Evolutionary conservation across 2,329 filamentous ascomycete genomes (phyloP), one percentile per base, ranked within the genome.

Genomic region (Alternaria sp.): DNA sequence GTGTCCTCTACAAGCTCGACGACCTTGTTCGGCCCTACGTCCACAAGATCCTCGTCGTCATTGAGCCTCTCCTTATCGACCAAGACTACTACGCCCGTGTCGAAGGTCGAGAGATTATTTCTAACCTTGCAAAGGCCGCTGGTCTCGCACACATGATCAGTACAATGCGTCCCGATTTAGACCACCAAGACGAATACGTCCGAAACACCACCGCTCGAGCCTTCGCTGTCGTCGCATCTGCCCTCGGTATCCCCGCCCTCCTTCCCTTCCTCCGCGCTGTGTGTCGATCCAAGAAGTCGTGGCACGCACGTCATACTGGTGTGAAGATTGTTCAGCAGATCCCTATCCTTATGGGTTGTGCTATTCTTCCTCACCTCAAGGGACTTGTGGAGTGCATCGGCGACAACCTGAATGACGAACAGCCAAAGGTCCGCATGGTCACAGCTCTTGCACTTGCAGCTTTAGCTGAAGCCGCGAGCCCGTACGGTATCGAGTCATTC

Each of bases 291-390:
- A 98, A 98, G 83, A 99, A 99, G 82, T 98, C 96, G 60, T 99
- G 96, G 96, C 94, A 98, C 79, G 96, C 96, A 57, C 88, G 96
- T 66, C 96, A 99, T 79, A 99, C 96, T 3, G 96, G 96, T 83
- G 96, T 99, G 69, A 99, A 99, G 85, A 99, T 99, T 77, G 92
- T 99, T 15, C 96, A 99, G 80, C 96, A 99, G 78, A 98, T 99
- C 74, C 95, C 96, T 21, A 99, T 99, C 71, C 84, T 99, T 6
- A 99, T 99, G 96, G 96, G 96, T 26, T 99, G 96, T 78, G 96
- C 96, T 47, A 93, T 99, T 55, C 84, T 99, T 25, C 96, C 96
- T 33, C 95, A 99, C 80, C 86, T 99, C 57, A 98, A 97, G 80
- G 95, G 95, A 5, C 85, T 99, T 11, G 96, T 99, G 8, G 96